Conservation (phyloP, 2,329 filamentous ascomycete genomes). For the Alternaria rosae region DNA sequence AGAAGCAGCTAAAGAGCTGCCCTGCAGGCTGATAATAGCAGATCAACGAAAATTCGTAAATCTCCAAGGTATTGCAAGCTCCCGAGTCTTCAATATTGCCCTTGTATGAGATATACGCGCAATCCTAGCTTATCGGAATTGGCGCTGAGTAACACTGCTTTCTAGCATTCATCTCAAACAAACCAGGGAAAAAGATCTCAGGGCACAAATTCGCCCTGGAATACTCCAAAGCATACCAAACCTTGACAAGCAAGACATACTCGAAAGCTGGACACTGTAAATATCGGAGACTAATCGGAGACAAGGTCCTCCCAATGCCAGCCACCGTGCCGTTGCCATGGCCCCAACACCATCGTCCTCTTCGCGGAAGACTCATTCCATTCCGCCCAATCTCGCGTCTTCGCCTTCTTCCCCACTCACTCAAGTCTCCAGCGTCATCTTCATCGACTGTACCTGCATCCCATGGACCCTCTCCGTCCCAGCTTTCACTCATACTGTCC, state of each 20-base stretch:
- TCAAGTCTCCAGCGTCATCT: constrained; percentile 13
- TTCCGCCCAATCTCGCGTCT: constrained; percentile 8
- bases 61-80: no score
- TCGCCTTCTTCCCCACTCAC: constrained; percentile 25
- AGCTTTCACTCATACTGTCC: constrained; percentile 10
- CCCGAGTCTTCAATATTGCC: no score
- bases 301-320: neutral
- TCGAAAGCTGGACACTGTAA: neutral
- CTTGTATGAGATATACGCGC: no score
- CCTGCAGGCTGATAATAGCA: no score
- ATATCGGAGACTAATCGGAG: neutral
- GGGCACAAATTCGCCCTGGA: neutral
- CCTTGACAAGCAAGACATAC: neutral
- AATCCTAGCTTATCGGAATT: neutral
- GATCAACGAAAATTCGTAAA: no score
- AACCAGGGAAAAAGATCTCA: neutral
- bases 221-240: neutral
- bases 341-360: neutral
- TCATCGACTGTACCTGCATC: constrained; percentile 2
- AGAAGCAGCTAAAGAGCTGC: no score
- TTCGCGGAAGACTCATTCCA: constrained; percentile 26
- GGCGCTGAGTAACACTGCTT: neutral
- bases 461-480: constrained; percentile 5
- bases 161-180: neutral
- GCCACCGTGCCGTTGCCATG: neutral